phyloP scores from a whole-genome alignment of 441 rosid species.

The Gossypium lobatum region DNA sequence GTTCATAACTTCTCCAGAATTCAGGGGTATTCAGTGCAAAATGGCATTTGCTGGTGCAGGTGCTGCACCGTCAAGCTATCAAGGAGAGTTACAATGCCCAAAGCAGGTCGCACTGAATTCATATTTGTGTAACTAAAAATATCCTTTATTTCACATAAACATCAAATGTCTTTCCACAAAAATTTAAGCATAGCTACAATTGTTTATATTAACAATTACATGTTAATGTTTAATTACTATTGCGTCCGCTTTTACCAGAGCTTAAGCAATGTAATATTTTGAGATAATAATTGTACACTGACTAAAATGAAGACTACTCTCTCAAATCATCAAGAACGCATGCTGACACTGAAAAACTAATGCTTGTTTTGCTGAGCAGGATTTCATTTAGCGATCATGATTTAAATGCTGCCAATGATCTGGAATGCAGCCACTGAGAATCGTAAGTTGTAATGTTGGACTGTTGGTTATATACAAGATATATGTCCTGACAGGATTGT shows the following conservation, averaged over 20 bases:
- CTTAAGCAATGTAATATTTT: neutral
- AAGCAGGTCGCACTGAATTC: constrained; percentile 26
- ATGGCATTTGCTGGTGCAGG: constrained; percentile 39
- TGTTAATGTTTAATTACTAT: neutral
- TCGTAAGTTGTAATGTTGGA: constrained; percentile 29
- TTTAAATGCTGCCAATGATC: constrained; percentile 21
- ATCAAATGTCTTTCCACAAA: neutral
- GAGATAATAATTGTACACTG: neutral
- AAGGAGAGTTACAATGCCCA: constrained; percentile 32
- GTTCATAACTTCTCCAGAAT: constrained; percentile 13
- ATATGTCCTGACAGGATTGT: neutral
- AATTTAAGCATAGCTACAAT: neutral
- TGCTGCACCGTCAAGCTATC: constrained; percentile 25
- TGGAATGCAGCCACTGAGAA: constrained; percentile 33
- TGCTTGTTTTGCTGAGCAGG: constrained; percentile 25
- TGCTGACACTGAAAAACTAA: constrained; percentile 13
- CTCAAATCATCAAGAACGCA: neutral
- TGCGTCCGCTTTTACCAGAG: neutral
- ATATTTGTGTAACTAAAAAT: neutral
- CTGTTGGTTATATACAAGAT: neutral
- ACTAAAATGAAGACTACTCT: neutral
- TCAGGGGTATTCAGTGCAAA: neutral
- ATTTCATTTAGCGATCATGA: constrained; percentile 22
- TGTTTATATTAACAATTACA: neutral
- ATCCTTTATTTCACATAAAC: neutral